Evolutionary conservation across 495 filamentous ascomycete genomes (phyloP).

Genomic region (Pseudomonodictys pantanalensis): DNA sequence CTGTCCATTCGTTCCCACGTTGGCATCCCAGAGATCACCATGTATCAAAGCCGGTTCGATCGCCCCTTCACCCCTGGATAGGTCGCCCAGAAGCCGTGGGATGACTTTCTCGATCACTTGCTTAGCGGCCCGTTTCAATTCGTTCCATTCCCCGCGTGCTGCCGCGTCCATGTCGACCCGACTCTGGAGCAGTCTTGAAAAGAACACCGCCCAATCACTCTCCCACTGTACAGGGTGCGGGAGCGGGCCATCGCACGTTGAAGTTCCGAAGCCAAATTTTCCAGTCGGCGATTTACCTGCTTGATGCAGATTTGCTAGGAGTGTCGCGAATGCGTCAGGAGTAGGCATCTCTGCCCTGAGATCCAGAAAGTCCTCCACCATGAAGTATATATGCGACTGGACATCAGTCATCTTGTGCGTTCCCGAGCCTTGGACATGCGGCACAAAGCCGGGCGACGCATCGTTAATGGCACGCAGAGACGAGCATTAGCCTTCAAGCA

Average conservation of each 20-base stretch:
- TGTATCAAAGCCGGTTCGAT: constrained; percentile 18
- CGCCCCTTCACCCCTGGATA: not conserved
- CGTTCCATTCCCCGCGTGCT: not conserved
- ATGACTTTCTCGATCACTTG: not conserved
- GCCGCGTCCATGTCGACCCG: not conserved
- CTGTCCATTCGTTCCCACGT: not conserved
- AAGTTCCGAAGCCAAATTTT: not conserved
- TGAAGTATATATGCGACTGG: not conserved
- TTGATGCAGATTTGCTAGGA: not conserved
- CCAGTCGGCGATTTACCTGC: not conserved
- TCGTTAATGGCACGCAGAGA: not conserved
- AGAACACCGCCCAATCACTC: not conserved
- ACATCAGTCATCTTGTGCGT: not conserved
- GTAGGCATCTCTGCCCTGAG: not conserved
- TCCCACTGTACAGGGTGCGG: not conserved
- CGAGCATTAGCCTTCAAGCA: not conserved
- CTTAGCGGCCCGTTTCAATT: not conserved
- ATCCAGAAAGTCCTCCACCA: not conserved
- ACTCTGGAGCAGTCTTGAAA: not conserved
- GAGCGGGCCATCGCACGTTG: not conserved
- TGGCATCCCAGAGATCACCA: constrained; percentile 4
- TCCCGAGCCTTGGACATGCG: not conserved
- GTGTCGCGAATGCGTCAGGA: not conserved
- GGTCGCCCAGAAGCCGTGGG: not conserved
- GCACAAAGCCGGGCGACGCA: not conserved